Evolutionary conservation across 2,329 filamentous ascomycete genomes (phyloP).

Genomic region (Xylariaceae sp.): DNA sequence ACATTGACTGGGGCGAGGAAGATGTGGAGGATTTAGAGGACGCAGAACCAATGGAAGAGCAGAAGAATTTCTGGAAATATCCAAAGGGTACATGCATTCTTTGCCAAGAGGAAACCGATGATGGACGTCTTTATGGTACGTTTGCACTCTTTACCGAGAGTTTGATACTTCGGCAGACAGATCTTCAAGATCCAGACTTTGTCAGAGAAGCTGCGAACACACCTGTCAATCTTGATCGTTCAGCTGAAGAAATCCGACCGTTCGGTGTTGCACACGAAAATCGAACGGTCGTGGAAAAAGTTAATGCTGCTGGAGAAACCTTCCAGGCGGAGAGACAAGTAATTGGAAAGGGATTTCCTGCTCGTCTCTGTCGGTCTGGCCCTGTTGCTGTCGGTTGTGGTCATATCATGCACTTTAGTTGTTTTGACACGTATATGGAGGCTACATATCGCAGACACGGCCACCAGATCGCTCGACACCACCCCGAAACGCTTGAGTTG

Average conservation of each 20-base stretch:
- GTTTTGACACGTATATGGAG: slow-evolving; percentile 87
- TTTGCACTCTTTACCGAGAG: slow-evolving; percentile 89
- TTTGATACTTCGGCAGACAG: slow-evolving; percentile 79
- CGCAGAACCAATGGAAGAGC: slow-evolving; percentile 54
- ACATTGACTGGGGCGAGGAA: slow-evolving; percentile 86
- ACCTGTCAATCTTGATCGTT: slow-evolving; percentile 77
- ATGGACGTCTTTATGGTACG: slow-evolving; percentile 83
- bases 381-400: slow-evolving; percentile 89
- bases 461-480: slow-evolving; percentile 90
- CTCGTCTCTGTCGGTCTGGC: slow-evolving; percentile 61
- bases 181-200: slow-evolving; percentile 76
- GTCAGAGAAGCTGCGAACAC: slow-evolving; percentile 77
- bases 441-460: slow-evolving; percentile 80
- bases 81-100: slow-evolving; percentile 90
- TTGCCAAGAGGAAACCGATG: slow-evolving; percentile 93
- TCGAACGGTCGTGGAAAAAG: slow-evolving; percentile 68
- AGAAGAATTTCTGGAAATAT: slow-evolving; percentile 80
- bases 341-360: slow-evolving; percentile 84
- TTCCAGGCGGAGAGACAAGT: slow-evolving; percentile 73
- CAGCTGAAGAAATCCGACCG: slow-evolving; percentile 76
- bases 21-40: slow-evolving; percentile 68
- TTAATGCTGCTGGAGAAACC: slow-evolving; percentile 67
- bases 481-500: slow-evolving; percentile 73
- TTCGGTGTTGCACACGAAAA: slow-evolving; percentile 92
- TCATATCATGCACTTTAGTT: slow-evolving; percentile 97